These are phyloP conservation scores for Solanum commersonii DNA, from an alignment of 257 asterid species.

Conservation along the genomic window DNA sequence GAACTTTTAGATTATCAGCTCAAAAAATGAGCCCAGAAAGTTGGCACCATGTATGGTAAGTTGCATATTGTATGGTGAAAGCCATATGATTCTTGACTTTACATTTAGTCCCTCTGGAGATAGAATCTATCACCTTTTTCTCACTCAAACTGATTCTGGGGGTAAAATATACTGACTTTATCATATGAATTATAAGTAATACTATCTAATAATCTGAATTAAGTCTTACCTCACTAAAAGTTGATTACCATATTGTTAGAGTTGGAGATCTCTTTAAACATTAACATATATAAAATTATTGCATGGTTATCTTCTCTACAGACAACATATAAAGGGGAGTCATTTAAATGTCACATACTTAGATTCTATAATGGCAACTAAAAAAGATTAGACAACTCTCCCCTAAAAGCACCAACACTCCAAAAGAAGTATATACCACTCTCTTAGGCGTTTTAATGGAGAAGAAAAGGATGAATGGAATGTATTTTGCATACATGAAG, in stretches of 20 bases:
- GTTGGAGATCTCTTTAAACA: background rate
- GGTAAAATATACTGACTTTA: background rate
- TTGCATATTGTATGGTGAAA: background rate
- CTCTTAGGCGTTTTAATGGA: background rate
- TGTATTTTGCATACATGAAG: background rate
- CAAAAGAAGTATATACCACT: background rate
- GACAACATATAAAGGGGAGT: background rate
- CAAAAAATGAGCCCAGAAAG: background rate
- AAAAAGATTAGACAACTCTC: background rate
- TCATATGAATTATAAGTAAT: background rate
- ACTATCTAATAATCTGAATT: background rate
- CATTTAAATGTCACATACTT: background rate
- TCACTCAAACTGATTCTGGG: background rate
- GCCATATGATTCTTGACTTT: background rate
- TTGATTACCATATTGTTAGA: background rate
- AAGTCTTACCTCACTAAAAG: background rate
- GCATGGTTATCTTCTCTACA: background rate
- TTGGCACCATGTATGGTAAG: too few relatives aligned
- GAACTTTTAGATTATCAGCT: background rate
- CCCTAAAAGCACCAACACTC: background rate
- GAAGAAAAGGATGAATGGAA: background rate
- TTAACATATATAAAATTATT: background rate
- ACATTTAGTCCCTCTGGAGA: background rate
- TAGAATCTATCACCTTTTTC: background rate
- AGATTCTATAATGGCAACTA: background rate